These are phyloP conservation scores for Phoma sp. DNA, from an alignment of 2,329 filamentous ascomycete species.

Conservation along the genomic window DNA sequence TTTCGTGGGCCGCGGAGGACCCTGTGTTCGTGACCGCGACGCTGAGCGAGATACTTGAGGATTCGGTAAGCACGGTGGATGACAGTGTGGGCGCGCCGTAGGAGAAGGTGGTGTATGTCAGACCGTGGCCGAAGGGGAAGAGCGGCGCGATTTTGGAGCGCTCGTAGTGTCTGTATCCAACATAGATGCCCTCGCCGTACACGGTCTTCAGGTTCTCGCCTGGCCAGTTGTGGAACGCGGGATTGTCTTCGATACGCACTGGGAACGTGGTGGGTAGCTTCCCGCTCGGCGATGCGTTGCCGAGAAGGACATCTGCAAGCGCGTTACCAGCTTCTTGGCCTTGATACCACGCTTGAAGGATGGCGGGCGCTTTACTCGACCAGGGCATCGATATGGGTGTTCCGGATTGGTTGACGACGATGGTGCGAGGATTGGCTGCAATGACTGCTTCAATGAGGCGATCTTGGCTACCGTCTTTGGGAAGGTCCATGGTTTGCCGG, in stretches of 20 bases:
- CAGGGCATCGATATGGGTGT: constrained; percentile 76
- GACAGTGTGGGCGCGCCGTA: constrained; percentile 65
- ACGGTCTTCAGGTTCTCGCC: constrained; percentile 71
- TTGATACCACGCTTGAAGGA: constrained; percentile 81
- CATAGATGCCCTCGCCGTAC: constrained; percentile 75
- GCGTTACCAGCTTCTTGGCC: constrained; percentile 86
- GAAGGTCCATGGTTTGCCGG: constrained; percentile 66
- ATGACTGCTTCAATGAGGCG: constrained; percentile 69
- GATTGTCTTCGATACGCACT: constrained; percentile 64
- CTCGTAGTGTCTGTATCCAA: constrained; percentile 78
- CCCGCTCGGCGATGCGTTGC: constrained; percentile 74
- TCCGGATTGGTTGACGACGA: constrained; percentile 77
- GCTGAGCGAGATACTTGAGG: constrained; percentile 54
- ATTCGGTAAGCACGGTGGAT: constrained; percentile 56
- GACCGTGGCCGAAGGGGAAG: constrained; percentile 79
- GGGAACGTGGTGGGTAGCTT: constrained; percentile 79
- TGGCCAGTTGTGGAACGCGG: constrained; percentile 75
- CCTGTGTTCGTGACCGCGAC: constrained; percentile 65
- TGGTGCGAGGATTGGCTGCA: constrained; percentile 69
- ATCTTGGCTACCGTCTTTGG: constrained; percentile 64
- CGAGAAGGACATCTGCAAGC: constrained; percentile 78
- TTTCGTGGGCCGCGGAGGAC: constrained; percentile 63
- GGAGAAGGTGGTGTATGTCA: constrained; percentile 77
- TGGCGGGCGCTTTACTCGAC: constrained; percentile 67
- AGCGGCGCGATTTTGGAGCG: constrained; percentile 64